A percentile compares a stretch with the other conserved stretches of the same genome.
These are phyloP conservation scores for Nectriaceae sp. DNA, from an alignment of 2,329 filamentous ascomycete genomes.

Conservation along the genomic window DNA sequence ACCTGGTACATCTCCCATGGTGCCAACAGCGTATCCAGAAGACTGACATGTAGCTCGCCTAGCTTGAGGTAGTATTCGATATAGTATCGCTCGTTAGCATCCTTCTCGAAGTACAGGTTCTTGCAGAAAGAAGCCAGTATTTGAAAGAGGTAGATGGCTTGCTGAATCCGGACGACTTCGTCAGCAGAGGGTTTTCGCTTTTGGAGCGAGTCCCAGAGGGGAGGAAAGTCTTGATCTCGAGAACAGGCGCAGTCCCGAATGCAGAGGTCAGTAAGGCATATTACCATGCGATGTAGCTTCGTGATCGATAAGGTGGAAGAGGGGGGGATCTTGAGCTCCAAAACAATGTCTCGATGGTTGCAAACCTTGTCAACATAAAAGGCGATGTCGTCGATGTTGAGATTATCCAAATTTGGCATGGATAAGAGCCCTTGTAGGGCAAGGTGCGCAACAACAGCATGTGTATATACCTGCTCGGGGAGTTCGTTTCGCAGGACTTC, in stretches of 20 bases:
- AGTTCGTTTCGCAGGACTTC: constrained; percentile 2
- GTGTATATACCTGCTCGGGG: constrained; percentile 2
- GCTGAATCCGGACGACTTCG: constrained; percentile 7
- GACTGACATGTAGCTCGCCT: neutral
- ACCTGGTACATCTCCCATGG: constrained; percentile 19
- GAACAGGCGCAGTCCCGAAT: constrained; percentile 2
- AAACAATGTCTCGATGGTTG: constrained; percentile 9
- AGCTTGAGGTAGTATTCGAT: constrained; percentile 1
- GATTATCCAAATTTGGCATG: neutral
- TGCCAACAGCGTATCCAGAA: constrained; percentile 5
- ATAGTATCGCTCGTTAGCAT: neutral
- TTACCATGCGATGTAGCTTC: constrained; percentile 1
- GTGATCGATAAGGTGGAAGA: neutral
- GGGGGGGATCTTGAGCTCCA: neutral
- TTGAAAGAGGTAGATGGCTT: constrained; percentile 11
- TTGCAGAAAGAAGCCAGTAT: constrained; percentile 2
- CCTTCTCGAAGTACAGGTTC: neutral
- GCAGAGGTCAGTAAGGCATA: constrained; percentile 1
- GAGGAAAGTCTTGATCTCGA: constrained; percentile 1
- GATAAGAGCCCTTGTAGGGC: neutral
- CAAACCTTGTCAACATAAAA: neutral
- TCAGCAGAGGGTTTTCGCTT: neutral
- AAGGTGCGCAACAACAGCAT: neutral
- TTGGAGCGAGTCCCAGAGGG: constrained; percentile 1
- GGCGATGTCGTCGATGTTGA: neutral